Conservation (phyloP, 306 rosid species). For the Rosa lucieae region DNA sequence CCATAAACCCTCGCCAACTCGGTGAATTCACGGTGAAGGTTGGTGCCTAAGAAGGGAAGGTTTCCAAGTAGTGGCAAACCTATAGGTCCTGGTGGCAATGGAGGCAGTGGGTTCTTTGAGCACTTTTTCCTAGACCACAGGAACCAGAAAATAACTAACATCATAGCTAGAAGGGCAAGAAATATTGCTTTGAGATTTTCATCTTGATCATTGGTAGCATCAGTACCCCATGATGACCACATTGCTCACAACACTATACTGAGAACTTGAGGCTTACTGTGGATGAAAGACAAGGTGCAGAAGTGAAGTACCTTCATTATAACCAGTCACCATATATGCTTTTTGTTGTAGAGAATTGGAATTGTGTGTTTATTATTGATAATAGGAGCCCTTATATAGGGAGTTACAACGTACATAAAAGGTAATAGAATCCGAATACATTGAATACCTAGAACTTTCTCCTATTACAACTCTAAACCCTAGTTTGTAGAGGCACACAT, state of each 20-base stretch:
- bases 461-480: no score
- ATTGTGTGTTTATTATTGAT: no score
- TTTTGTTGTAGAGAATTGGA: no score
- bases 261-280: not conserved
- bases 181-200: not conserved
- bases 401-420: no score
- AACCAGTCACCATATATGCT: no score
- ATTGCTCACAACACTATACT: not conserved
- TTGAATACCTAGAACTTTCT: no score
- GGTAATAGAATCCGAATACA: no score
- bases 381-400: no score
- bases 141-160: not conserved
- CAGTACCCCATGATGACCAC: not conserved
- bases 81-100: conserved; percentile 36
- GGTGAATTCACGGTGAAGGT: conserved; percentile 29
- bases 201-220: not conserved
- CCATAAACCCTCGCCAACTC: conserved; percentile 27
- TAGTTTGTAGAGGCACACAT: no score
- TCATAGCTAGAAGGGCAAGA: not conserved
- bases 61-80: conserved; percentile 38
- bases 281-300: not conserved
- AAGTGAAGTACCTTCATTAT: not conserved
- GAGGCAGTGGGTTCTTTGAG: not conserved
- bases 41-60: conserved; percentile 34
- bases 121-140: not conserved